A percentile compares a stretch with the other conserved stretches of the same genome.
Evolutionary conservation across 192 early-diverging fungal species (phyloP).

Genomic region (Borealophlyctis nickersoniae): DNA sequence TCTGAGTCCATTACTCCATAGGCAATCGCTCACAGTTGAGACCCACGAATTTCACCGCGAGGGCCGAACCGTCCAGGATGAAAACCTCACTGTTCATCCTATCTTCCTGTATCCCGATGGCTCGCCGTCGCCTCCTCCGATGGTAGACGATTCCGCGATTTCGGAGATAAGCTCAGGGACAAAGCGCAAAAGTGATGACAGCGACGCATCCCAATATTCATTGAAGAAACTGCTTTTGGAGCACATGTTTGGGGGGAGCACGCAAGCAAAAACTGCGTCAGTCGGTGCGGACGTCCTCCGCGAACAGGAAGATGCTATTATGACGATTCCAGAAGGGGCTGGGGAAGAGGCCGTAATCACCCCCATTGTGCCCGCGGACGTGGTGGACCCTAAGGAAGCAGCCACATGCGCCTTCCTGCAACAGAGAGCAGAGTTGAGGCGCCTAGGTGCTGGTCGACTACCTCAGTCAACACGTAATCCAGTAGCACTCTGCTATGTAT

Average conservation of each 20-base stretch:
- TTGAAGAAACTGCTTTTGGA: background rate
- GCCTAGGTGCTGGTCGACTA: conserved; percentile 67
- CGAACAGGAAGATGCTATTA: background rate
- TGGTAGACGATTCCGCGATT: background rate
- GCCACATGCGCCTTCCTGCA: conserved; percentile 64
- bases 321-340: background rate
- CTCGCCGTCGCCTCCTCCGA: background rate
- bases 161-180: too few species aligned
- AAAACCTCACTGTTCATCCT: conserved; percentile 65
- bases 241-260: background rate
- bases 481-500: conserved; percentile 68
- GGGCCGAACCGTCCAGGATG: conserved; percentile 51
- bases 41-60: conserved; percentile 6
- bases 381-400: conserved; percentile 15
- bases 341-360: background rate
- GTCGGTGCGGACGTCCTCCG: background rate
- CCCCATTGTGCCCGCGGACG: background rate
- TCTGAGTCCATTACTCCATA: too few species aligned
- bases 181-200: conserved; percentile 9
- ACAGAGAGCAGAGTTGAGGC: conserved; percentile 58
- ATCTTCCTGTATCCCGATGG: conserved; percentile 59
- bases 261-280: background rate
- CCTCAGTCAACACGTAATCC: conserved; percentile 49
- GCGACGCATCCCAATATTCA: background rate
- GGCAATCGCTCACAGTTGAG: background rate